Percentiles rank a stretch among this genome's conserved stretches.
phyloP scores from a whole-genome alignment of 352 stramenopile species.

The Globisporangium abappressorium region DNA sequence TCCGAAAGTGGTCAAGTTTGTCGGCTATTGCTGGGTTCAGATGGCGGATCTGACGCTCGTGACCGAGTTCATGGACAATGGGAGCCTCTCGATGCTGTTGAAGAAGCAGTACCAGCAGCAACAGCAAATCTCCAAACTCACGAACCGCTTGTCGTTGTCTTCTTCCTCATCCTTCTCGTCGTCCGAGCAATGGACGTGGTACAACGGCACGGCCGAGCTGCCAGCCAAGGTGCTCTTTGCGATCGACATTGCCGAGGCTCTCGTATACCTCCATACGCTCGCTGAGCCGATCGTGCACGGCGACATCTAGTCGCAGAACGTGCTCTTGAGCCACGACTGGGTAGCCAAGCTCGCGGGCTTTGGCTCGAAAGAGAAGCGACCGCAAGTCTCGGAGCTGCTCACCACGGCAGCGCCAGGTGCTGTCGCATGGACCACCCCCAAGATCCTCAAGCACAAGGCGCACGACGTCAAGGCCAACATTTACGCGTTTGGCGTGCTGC shows the following conservation, averaged over 20 bases:
- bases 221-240: slow-evolving; percentile 6
- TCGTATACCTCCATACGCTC: slow-evolving; percentile 39
- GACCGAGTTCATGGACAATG: slow-evolving; percentile 24
- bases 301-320: slow-evolving; percentile 14
- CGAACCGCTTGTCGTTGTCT: not conserved
- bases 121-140: slow-evolving; percentile 12
- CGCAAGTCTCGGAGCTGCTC: slow-evolving; percentile 11
- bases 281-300: slow-evolving; percentile 15
- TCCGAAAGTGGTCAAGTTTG: slow-evolving; percentile 20
- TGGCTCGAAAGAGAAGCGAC: not conserved
- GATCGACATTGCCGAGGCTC: slow-evolving; percentile 32
- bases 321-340: slow-evolving; percentile 19
- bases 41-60: slow-evolving; percentile 23
- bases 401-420: slow-evolving; percentile 27
- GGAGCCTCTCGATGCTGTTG: slow-evolving; percentile 17
- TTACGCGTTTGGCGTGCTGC: slow-evolving; percentile 37
- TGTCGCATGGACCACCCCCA: slow-evolving; percentile 26
- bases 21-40: slow-evolving; percentile 26
- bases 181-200: slow-evolving; percentile 1
- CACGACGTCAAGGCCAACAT: slow-evolving; percentile 23
- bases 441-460: slow-evolving; percentile 28
- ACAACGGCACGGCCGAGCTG: slow-evolving; percentile 3
- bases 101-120: slow-evolving; percentile 13
- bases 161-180: slow-evolving; percentile 13
- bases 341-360: slow-evolving; percentile 20